Percentiles rank a stretch among this genome's conserved stretches.
These are phyloP conservation scores for Pythium aquatile DNA, from an alignment of 352 stramenopile genomes.

Conservation along the genomic window DNA sequence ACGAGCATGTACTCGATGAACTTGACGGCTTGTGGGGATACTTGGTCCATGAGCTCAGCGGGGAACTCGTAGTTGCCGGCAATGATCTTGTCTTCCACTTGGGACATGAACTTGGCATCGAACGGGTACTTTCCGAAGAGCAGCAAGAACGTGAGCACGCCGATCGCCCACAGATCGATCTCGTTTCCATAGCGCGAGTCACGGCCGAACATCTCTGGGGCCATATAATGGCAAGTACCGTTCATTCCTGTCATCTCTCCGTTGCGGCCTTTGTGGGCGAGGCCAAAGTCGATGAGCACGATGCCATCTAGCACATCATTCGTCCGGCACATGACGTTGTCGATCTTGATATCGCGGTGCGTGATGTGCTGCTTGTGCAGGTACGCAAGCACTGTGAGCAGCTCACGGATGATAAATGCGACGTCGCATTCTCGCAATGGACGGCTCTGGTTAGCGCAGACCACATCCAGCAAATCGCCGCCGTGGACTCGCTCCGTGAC, in stretches of 20 bases:
- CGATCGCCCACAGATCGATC: slow-evolving; percentile 80
- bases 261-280: slow-evolving; percentile 54
- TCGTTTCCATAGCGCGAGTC: slow-evolving; percentile 51
- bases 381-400: slow-evolving; percentile 66
- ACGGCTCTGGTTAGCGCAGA: slow-evolving; percentile 28
- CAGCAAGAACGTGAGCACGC: slow-evolving; percentile 70
- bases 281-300: slow-evolving; percentile 80
- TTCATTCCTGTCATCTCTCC: slow-evolving; percentile 74
- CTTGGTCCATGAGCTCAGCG: slow-evolving; percentile 40
- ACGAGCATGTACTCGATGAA: slow-evolving; percentile 80
- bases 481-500: slow-evolving; percentile 63
- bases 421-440: slow-evolving; percentile 62
- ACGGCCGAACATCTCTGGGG: slow-evolving; percentile 78
- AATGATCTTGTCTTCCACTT: slow-evolving; percentile 83
- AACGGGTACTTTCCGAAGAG: slow-evolving; percentile 77
- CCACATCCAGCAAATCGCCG: slow-evolving; percentile 63
- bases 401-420: slow-evolving; percentile 55
- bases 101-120: slow-evolving; percentile 76
- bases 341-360: slow-evolving; percentile 81
- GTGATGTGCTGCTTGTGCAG: slow-evolving; percentile 74
- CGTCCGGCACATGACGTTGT: slow-evolving; percentile 79
- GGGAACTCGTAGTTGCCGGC: slow-evolving; percentile 61
- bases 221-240: slow-evolving; percentile 84
- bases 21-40: slow-evolving; percentile 66
- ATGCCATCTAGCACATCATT: slow-evolving; percentile 43